Evolutionary conservation across 805 yeast species (phyloP), one percentile per base, ranked within the genome.

Genomic region (Ascoidea rubescens): DNA sequence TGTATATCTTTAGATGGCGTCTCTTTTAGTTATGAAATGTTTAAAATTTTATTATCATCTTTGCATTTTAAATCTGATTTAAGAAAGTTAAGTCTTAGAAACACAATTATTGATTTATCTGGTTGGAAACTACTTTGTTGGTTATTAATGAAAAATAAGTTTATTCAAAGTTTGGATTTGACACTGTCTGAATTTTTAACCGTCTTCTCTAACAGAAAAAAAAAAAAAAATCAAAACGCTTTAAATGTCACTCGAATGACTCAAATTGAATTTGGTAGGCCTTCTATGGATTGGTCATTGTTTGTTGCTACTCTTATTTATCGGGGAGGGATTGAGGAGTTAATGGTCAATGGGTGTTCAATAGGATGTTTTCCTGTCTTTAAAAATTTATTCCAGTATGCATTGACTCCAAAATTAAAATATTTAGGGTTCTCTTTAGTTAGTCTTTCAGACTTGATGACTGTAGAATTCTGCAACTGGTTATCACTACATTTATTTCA

Each of bases 81-180:
- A 48, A 84, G 81, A 56, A 85, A 87, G 58, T 63, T 91, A 45
- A 81, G 93, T 2, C 68, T 91, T 54, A 71, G 95, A 61, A 90
- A 90, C 65, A 85, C 95, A 0, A 82, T 85, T 1, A 71, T 90
- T 33, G 82, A 84, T 62, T 70, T 68, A 1, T 78, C 76, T 53
- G 96, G 96, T 14, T 90, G 97, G 97, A 77, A 77, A 55, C 63
- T 84, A 42, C 67, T 90, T 46, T 86, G 95, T 60, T 82, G 84
- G 77, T 87, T 87, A 58, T 65, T 89, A 32, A 74, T 87, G 0
- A 75, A 81, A 62, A 82, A 82, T 57, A 75, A 71, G 51, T 75
- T 75, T 1, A 57, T 84, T 50, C 71, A 72, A 51, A 71, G 80
- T 46, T 59, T 87, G 21, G 95, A 87, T 62, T 64, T 87, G 31